Percentiles rank a stretch among this genome's conserved stretches.
phyloP scores from a whole-genome alignment of 2,329 filamentous ascomycete species.

The Plenodomus biglobosus region DNA sequence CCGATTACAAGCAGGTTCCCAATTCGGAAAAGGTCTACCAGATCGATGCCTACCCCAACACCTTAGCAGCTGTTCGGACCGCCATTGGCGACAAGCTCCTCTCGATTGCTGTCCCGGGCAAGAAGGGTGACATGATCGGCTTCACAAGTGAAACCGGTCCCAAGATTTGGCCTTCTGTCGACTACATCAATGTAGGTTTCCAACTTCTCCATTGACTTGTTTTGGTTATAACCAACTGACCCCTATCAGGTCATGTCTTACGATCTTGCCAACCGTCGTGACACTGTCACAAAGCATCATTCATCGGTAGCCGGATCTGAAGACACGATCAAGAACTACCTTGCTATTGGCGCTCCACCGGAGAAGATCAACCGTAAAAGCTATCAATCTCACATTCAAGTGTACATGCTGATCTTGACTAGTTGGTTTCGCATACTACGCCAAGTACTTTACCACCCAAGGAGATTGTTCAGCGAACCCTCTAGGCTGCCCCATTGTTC shows the following conservation, averaged over 20 bases:
- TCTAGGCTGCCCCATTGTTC: slow-evolving; percentile 61
- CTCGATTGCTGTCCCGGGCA: slow-evolving; percentile 66
- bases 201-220: neutral
- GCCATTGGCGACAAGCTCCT: slow-evolving; percentile 64
- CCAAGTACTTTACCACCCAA: slow-evolving; percentile 64
- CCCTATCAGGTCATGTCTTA: slow-evolving; percentile 63
- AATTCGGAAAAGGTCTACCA: slow-evolving; percentile 63
- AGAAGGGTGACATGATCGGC: slow-evolving; percentile 64
- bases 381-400: neutral
- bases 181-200: slow-evolving; percentile 61
- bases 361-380: slow-evolving; percentile 56
- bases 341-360: slow-evolving; percentile 57
- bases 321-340: slow-evolving; percentile 60
- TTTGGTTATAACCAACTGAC: neutral
- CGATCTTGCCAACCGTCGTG: slow-evolving; percentile 70
- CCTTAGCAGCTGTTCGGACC: slow-evolving; percentile 60
- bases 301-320: slow-evolving; percentile 61
- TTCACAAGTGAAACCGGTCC: slow-evolving; percentile 61
- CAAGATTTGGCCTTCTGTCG: slow-evolving; percentile 60
- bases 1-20: slow-evolving; percentile 65
- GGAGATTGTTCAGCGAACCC: slow-evolving; percentile 51
- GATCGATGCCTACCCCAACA: slow-evolving; percentile 62
- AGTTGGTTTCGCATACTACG: slow-evolving; percentile 68
- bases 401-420: neutral
- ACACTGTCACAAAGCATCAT: slow-evolving; percentile 65